Conservation (phyloP, 441 rosid genomes). For the Brassica hybrid region DNA sequence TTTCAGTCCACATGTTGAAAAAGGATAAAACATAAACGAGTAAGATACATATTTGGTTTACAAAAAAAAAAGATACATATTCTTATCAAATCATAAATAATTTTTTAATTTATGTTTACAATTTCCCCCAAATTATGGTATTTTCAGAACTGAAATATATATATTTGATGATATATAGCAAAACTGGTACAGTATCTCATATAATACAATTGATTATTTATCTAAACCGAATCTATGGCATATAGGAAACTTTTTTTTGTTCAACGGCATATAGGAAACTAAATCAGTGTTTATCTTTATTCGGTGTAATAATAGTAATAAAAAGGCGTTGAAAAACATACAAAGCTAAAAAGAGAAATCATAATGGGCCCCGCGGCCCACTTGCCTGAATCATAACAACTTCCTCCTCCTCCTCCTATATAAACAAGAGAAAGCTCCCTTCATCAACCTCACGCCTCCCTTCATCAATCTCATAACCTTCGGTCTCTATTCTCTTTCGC, state of each 20-base stretch:
- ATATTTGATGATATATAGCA: neutral
- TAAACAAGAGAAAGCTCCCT: constrained; percentile 36
- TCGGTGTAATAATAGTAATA: neutral
- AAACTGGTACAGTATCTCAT: neutral
- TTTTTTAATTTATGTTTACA: neutral
- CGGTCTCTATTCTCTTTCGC: constrained; percentile 23
- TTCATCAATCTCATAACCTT: constrained; percentile 25
- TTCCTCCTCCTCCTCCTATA: constrained; percentile 49
- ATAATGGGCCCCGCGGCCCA: constrained; percentile 41
- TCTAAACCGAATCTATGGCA: neutral
- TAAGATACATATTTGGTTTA: neutral
- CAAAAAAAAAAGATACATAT: neutral
- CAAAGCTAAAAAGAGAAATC: neutral
- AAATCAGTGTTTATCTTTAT: neutral
- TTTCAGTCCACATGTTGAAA: neutral
- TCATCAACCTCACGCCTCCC: constrained; percentile 66
- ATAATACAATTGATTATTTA: neutral
- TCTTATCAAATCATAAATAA: neutral
- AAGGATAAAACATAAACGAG: neutral
- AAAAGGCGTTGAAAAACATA: neutral
- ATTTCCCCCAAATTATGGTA: neutral
- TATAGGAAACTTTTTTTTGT: neutral
- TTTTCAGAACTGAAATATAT: neutral
- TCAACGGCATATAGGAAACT: neutral
- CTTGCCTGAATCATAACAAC: constrained; percentile 27